phyloP scores from a whole-genome alignment of 768 basidiomycete genomes.

The Pholiota conissans region DNA sequence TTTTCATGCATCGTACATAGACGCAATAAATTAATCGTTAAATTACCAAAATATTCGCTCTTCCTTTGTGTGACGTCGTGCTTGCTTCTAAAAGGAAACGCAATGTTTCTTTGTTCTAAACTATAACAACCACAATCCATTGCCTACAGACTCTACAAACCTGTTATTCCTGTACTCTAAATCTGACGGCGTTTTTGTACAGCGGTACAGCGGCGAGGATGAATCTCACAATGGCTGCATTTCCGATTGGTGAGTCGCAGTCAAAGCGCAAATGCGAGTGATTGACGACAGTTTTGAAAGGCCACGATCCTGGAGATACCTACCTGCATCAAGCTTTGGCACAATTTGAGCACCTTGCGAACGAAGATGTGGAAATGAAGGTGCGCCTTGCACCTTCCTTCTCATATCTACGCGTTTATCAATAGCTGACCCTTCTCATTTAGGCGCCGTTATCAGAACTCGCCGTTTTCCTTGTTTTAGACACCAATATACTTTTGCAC shows the following conservation, averaged over 20 bases:
- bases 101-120: not conserved
- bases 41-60: conserved; percentile 3
- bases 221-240: not conserved
- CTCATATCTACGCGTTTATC: not conserved
- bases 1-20: conserved; percentile 11
- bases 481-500: conserved; percentile 79
- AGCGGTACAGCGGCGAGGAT: too few species aligned
- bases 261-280: too few species aligned
- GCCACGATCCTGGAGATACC: conserved; percentile 9
- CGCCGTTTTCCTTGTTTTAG: conserved; percentile 58
- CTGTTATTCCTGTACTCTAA: not conserved
- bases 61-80: not conserved
- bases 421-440: conserved; percentile 4
- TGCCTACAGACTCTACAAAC: not conserved
- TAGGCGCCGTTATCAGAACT: conserved; percentile 44
- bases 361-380: conserved; percentile 75
- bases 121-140: not conserved
- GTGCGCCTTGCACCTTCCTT: conserved; percentile 32
- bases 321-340: conserved; percentile 44
- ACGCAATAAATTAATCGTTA: conserved; percentile 14
- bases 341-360: conserved; percentile 54
- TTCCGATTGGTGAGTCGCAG: not conserved
- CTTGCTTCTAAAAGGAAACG: not conserved
- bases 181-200: too few species aligned
- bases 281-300: conserved; percentile 1